Conservation (phyloP, 2,329 filamentous ascomycete species). For the Purpureocillium takamizusanense region DNA sequence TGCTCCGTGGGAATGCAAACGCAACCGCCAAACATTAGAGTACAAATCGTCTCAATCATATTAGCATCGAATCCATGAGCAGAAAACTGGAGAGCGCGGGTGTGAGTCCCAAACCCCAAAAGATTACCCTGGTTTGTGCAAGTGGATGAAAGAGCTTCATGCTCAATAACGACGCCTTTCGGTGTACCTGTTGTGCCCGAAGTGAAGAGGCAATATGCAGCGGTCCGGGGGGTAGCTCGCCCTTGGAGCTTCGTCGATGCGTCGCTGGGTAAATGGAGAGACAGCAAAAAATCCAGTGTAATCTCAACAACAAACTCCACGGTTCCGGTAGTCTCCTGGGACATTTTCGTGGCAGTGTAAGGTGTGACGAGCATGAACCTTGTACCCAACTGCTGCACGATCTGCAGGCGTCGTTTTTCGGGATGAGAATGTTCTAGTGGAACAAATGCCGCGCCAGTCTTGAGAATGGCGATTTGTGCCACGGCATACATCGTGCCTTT, state of each 20-base stretch:
- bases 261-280: neutral
- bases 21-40: slow-evolving; percentile 13
- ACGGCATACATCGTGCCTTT: neutral
- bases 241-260: neutral
- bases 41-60: slow-evolving; percentile 13
- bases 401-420: neutral
- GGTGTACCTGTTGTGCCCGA: slow-evolving; percentile 12
- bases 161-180: slow-evolving; percentile 11
- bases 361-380: slow-evolving; percentile 1
- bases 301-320: neutral
- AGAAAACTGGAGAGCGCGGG: slow-evolving; percentile 9
- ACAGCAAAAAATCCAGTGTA: neutral
- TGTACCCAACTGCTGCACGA: neutral
- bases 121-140: slow-evolving; percentile 1
- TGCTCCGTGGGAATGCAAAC: slow-evolving; percentile 12
- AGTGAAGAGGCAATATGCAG: slow-evolving; percentile 7
- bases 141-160: slow-evolving; percentile 6
- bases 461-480: neutral
- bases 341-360: neutral
- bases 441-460: neutral
- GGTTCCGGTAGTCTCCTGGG: neutral
- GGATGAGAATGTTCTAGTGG: neutral
- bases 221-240: neutral
- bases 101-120: neutral
- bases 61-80: slow-evolving; percentile 10